phyloP scores from a whole-genome alignment of 768 basidiomycete genomes.

The Cantharellus anzutake region DNA sequence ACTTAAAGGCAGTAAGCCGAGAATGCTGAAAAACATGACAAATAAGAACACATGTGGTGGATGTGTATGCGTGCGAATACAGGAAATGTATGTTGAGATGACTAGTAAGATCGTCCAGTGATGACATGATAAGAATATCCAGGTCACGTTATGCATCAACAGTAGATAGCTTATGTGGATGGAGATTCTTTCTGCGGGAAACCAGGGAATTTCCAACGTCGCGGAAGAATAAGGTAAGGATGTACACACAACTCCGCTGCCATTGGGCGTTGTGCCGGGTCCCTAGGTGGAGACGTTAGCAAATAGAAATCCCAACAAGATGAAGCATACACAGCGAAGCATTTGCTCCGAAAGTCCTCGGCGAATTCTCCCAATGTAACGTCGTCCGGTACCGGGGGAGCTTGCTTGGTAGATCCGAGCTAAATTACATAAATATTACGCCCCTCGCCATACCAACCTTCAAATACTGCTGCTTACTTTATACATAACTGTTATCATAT shows the following conservation, averaged over 20 bases:
- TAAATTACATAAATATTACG: constrained; percentile 15
- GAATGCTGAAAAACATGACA: too few species aligned
- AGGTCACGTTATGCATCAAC: too few species aligned
- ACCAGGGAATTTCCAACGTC: constrained; percentile 57
- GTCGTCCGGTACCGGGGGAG: constrained; percentile 79
- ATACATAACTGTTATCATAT: constrained; percentile 83
- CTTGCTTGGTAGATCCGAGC: constrained; percentile 69
- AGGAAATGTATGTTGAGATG: too few species aligned
- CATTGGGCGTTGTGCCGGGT: constrained; percentile 67
- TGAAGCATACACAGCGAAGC: constrained; percentile 64
- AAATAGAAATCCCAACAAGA: neutral
- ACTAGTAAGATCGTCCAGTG: too few species aligned
- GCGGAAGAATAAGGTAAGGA: constrained; percentile 52
- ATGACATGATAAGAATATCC: too few species aligned
- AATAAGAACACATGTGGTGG: too few species aligned
- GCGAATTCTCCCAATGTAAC: constrained; percentile 57
- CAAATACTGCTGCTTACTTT: constrained; percentile 35
- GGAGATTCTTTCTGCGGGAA: constrained; percentile 16
- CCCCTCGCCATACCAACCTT: neutral
- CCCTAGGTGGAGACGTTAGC: constrained; percentile 23
- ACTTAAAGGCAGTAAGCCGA: too few species aligned
- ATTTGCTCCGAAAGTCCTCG: constrained; percentile 70
- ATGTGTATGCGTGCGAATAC: too few species aligned
- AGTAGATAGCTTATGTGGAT: too few species aligned
- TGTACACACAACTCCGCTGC: constrained; percentile 66